phyloP scores from a whole-genome alignment of 1,284 basidiomycete genomes.

The Puccinia coronata region DNA sequence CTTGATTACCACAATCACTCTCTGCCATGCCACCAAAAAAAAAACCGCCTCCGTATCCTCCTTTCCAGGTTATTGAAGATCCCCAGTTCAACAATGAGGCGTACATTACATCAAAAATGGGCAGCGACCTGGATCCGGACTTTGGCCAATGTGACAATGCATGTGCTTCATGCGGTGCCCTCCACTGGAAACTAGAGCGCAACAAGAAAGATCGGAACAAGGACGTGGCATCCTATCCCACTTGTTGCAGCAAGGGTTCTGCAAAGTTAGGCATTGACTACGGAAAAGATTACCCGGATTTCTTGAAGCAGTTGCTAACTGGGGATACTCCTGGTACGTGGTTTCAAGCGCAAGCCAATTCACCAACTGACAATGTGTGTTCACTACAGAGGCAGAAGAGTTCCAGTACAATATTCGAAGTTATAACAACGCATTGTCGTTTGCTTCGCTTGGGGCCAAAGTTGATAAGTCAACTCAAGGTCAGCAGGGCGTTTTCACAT shows the following conservation, averaged over 20 bases:
- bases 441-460: background rate
- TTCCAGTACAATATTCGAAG: background rate
- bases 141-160: too few relatives aligned
- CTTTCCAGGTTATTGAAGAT: too few relatives aligned
- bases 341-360: background rate
- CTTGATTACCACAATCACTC: too few relatives aligned
- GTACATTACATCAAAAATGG: too few relatives aligned
- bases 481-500: background rate
- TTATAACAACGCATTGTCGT: slow-evolving; percentile 8
- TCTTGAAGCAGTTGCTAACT: background rate
- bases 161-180: background rate
- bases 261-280: too few relatives aligned
- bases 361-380: background rate
- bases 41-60: too few relatives aligned
- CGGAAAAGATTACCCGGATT: background rate
- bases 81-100: too few relatives aligned
- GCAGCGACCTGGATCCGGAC: too few relatives aligned
- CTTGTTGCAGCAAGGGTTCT: background rate
- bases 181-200: background rate
- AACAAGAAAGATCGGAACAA: background rate
- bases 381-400: background rate
- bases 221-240: background rate
- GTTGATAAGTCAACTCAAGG: background rate
- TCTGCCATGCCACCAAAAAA: too few relatives aligned
- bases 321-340: background rate